These are phyloP conservation scores for Saccharomyces hybrid DNA, from an alignment of 1,139 yeast species.

Conservation along the genomic window DNA sequence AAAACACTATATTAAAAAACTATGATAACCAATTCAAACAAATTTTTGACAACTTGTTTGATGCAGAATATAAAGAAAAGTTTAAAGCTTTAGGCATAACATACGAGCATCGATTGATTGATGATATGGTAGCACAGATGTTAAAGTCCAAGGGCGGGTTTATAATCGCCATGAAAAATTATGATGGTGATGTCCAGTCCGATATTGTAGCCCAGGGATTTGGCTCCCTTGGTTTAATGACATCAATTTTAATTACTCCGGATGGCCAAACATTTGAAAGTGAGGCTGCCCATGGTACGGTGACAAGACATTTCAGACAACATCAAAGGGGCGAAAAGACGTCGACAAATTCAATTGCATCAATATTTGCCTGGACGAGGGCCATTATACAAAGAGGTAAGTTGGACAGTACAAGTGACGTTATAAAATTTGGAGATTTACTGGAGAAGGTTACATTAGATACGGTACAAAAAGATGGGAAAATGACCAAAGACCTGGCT, in stretches of 20 bases:
- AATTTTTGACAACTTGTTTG: constrained; percentile 76
- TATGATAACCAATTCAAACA: constrained; percentile 94
- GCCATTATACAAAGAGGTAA: constrained; percentile 86
- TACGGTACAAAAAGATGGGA: constrained; percentile 74
- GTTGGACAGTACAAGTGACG: constrained; percentile 76
- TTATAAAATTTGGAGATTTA: constrained; percentile 63
- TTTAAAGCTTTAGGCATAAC: constrained; percentile 75
- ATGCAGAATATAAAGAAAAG: constrained; percentile 52
- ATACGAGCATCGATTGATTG: constrained; percentile 93
- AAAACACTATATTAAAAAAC: constrained; percentile 84
- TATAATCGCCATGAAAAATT: constrained; percentile 90
- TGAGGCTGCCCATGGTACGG: constrained; percentile 97
- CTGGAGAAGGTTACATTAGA: constrained; percentile 78
- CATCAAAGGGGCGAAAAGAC: constrained; percentile 93
- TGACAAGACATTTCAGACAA: constrained; percentile 89
- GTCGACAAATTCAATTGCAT: constrained; percentile 94
- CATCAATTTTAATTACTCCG: constrained; percentile 86
- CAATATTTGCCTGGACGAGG: constrained; percentile 92
- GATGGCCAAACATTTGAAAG: constrained; percentile 92
- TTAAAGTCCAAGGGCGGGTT: constrained; percentile 89
- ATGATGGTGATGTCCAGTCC: constrained; percentile 94
- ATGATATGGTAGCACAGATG: constrained; percentile 98
- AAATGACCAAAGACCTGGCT: constrained; percentile 93
- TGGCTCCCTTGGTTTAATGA: constrained; percentile 92
- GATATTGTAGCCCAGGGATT: constrained; percentile 97